A percentile compares a stretch with the other conserved stretches of the same genome.
phyloP scores from a whole-genome alignment of 495 filamentous ascomycete genomes.

The Pyrenula aspistea region DNA sequence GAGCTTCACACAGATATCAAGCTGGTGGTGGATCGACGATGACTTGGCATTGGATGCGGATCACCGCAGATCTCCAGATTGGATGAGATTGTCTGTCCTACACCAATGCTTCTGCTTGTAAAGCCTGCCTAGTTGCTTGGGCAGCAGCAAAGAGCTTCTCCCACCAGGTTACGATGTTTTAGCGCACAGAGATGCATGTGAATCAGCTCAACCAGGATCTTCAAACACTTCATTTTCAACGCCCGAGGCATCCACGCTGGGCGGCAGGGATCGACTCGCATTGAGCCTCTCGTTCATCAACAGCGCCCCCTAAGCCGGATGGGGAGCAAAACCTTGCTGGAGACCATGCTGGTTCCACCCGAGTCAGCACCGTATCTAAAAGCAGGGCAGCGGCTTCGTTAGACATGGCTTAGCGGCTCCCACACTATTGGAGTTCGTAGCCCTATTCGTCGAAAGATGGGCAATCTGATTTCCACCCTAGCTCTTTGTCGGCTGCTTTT shows the following conservation, averaged over 20 bases:
- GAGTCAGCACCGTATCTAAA: not conserved
- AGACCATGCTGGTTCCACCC: not conserved
- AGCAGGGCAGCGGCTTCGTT: not conserved
- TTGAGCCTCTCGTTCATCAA: not conserved
- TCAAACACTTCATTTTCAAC: not conserved
- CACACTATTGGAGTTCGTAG: not conserved
- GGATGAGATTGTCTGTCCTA: not conserved
- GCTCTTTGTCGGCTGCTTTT: not conserved
- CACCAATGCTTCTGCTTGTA: not conserved
- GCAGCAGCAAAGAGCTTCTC: not conserved
- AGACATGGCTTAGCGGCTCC: not conserved
- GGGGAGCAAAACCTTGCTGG: not conserved
- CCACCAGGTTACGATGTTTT: not conserved
- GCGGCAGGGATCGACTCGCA: not conserved
- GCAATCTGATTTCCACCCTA: not conserved
- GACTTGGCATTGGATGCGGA: too few relatives aligned
- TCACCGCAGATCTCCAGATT: not conserved
- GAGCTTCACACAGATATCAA: not conserved
- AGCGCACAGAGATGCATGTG: not conserved
- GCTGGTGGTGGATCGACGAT: not conserved
- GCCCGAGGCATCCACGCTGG: not conserved
- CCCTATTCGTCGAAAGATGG: too few relatives aligned
- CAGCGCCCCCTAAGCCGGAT: not conserved
- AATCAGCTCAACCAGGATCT: not conserved
- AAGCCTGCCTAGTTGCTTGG: not conserved